Evolutionary conservation across 306 rosid genomes (phyloP), one percentile per base, ranked within the genome.

Genomic region (Trifolium pratense): DNA sequence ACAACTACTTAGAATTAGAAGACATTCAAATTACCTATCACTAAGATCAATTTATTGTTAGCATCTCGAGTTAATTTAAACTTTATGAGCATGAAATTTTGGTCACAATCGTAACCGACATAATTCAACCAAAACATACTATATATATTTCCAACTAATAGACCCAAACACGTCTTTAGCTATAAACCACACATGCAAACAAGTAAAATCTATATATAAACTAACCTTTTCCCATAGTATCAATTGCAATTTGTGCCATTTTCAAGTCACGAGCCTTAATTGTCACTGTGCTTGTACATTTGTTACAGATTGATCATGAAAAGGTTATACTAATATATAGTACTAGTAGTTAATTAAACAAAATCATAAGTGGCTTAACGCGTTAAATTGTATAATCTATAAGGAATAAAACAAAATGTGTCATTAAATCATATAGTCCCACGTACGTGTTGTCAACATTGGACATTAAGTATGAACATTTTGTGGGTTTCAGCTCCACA

Each of bases 241-340:
- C 40, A 83, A 77, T 80, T 76, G 75, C 93, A 25, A 55, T 42
- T 16, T 16, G 31, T 85, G 84, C 87, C 89, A 85, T 56, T 68
- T 59, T 89, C 40, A 59, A 17, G 15, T 62, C 98, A 93, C 97
- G 98, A 91, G 96, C 84, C 75, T 91, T 52, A 52, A 17, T 17
- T 85, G 91, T 76, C 94, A 74, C 84, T 78, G 88, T 89, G 88
- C 81, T 65, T 82, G 79, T 83, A 70, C 84, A 29, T 64, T 77
- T 66, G 16, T 56, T 83, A 80, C 60, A 60, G 70, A 74, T 62
- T 68, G 78, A 29, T 86, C 92, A 82, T 90, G 90, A 84, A 91
- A 88, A 88, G 85, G 58, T 72, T 78, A 62, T 60, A 52, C 11
- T 0, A 12, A 13, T 46, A 12, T 43, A n/a, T 16, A 51, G 12